Percentiles rank a stretch among this genome's conserved stretches.
Evolutionary conservation across 257 asterid genomes (phyloP).

Genomic region (Galeopsis tetrahit): DNA sequence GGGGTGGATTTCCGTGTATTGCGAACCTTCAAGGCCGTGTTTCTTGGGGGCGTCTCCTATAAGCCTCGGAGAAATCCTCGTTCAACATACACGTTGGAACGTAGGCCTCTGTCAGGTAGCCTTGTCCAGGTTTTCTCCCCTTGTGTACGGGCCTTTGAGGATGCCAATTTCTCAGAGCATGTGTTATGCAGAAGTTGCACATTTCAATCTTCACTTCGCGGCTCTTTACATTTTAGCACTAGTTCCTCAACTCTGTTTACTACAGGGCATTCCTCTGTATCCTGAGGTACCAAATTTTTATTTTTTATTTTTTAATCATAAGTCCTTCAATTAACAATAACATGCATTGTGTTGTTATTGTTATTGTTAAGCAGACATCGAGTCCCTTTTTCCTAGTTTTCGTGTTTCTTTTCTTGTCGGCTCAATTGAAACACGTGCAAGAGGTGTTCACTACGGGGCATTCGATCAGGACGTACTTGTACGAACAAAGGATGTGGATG

Average conservation of each 20-base stretch:
- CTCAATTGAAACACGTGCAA: slow-evolving; percentile 53
- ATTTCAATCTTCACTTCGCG: slow-evolving; percentile 29
- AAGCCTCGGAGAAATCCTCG: slow-evolving; percentile 48
- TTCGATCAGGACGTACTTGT: slow-evolving; percentile 49
- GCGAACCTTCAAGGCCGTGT: slow-evolving; percentile 51
- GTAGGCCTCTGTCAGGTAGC: slow-evolving; percentile 48
- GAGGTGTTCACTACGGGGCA: slow-evolving; percentile 53
- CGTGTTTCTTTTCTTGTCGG: slow-evolving; percentile 48
- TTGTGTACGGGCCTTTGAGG: slow-evolving; percentile 47
- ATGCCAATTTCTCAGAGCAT: slow-evolving; percentile 47
- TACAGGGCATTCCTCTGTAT: slow-evolving; percentile 47
- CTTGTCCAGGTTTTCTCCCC: slow-evolving; percentile 47
- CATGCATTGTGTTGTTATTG: neutral
- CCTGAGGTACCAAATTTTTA: slow-evolving; percentile 45
- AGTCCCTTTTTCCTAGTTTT: slow-evolving; percentile 54
- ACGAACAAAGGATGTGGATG: slow-evolving; percentile 74
- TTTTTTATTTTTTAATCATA: neutral
- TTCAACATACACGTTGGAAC: slow-evolving; percentile 60
- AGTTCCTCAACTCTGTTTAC: slow-evolving; percentile 50
- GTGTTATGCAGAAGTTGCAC: slow-evolving; percentile 44
- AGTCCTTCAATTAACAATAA: neutral
- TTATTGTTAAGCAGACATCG: too few relatives aligned
- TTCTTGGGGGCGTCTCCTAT: slow-evolving; percentile 59
- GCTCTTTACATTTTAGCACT: slow-evolving; percentile 43
- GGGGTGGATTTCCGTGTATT: slow-evolving; percentile 63